A percentile compares a stretch with the other conserved stretches of the same genome.
phyloP scores from a whole-genome alignment of 2,329 filamentous ascomycete genomes.

The Pseudogymnoascus sp. region DNA sequence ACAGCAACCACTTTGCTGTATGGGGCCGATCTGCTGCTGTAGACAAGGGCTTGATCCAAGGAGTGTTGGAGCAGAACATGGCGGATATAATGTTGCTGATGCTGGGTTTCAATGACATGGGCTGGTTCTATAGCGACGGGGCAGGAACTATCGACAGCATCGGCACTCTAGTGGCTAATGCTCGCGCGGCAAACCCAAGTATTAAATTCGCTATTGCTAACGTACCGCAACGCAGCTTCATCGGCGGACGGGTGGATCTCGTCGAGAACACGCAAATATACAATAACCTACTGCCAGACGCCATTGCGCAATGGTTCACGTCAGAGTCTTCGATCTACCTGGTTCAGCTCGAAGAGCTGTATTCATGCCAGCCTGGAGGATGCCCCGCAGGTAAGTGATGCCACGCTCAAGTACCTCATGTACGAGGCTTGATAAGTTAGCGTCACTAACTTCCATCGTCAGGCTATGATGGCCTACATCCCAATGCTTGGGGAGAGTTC shows the following conservation, averaged over 20 bases:
- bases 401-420: too few species aligned
- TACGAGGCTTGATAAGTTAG: too few species aligned
- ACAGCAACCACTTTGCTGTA: too few species aligned
- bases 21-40: too few species aligned
- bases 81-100: conserved; percentile 8
- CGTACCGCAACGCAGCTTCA: conserved; percentile 8
- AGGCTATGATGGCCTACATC: conserved; percentile 36
- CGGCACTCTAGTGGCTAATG: background rate
- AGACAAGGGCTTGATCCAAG: too few species aligned
- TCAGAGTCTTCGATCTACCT: conserved; percentile 24
- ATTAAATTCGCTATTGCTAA: conserved; percentile 12
- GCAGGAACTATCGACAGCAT: conserved; percentile 10
- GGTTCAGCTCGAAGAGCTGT: conserved; percentile 13
- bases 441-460: too few species aligned
- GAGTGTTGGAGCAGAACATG: too few species aligned
- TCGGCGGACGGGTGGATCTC: conserved; percentile 18
- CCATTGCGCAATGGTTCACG: conserved; percentile 22
- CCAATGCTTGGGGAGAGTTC: conserved; percentile 34
- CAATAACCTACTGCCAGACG: conserved; percentile 17
- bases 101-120: conserved; percentile 17
- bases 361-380: too few species aligned
- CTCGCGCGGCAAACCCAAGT: conserved; percentile 12
- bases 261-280: conserved; percentile 25
- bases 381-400: too few species aligned
- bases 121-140: conserved; percentile 12